A percentile compares a stretch with the other conserved stretches of the same genome.
phyloP scores from a whole-genome alignment of 768 basidiomycete genomes.

The Calocybe cyanea region DNA sequence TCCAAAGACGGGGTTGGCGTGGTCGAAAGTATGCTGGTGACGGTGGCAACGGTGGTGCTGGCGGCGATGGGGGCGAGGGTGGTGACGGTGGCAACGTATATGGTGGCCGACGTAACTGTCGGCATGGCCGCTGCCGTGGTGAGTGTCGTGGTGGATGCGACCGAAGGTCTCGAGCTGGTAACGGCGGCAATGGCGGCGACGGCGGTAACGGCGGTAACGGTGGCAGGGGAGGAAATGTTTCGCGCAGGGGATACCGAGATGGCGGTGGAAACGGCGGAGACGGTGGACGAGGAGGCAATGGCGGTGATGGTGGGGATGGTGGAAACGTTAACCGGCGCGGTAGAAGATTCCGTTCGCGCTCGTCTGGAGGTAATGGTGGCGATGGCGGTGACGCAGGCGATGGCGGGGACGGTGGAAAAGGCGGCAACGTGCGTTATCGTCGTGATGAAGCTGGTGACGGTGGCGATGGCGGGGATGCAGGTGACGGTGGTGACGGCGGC shows the following conservation, averaged over 20 bases:
- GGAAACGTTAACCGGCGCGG: not conserved
- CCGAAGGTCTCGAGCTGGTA: not conserved
- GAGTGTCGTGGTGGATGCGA: not conserved
- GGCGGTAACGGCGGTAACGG: not conserved
- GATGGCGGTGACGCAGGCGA: not conserved
- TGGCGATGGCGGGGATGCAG: constrained; percentile 1
- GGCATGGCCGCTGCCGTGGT: not conserved
- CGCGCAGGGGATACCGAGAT: not conserved
- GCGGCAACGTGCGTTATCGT: not conserved
- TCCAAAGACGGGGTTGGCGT: not conserved
- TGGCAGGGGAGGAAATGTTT: not conserved
- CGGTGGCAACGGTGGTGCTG: constrained; percentile 1
- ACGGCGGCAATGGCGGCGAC: not conserved
- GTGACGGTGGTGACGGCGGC: constrained; percentile 5
- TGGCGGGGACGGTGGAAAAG: not conserved
- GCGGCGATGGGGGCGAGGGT: constrained; percentile 4
- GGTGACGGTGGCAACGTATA: not conserved
- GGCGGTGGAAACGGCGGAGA: not conserved
- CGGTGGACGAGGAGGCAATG: not conserved
- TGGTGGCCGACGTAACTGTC: not conserved
- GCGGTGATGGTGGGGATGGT: not conserved
- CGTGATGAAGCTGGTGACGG: constrained; percentile 6
- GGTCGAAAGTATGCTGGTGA: not conserved
- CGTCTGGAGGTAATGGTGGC: not conserved
- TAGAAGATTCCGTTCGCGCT: no score